Evolutionary conservation across 148 eudicot species (phyloP).

Genomic region (Cornus florida): DNA sequence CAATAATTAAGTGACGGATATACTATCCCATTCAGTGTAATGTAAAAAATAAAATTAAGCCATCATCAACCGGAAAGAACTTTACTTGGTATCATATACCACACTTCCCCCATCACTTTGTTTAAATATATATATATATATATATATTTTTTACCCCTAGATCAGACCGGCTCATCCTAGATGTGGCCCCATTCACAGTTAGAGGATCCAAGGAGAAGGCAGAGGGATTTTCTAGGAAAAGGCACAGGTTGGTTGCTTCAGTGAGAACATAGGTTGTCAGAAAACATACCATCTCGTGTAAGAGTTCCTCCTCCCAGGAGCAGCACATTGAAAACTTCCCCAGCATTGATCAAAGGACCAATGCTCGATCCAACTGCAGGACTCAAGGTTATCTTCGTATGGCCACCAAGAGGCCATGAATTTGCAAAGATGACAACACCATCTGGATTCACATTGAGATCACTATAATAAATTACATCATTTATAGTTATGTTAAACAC

Average conservation of each 20-base stretch:
- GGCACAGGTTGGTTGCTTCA: not conserved
- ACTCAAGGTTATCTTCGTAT: slow-evolving; percentile 56
- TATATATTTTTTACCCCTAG: no score
- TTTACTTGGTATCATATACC: not conserved
- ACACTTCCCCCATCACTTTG: not conserved
- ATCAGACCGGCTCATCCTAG: not conserved
- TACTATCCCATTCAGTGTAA: not conserved
- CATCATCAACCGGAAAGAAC: not conserved
- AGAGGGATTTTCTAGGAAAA: not conserved
- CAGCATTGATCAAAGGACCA: slow-evolving; percentile 84
- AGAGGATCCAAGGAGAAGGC: slow-evolving; percentile 8
- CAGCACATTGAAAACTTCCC: slow-evolving; percentile 66
- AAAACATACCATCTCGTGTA: slow-evolving; percentile 65
- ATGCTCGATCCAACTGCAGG: slow-evolving; percentile 59
- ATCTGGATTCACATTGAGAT: slow-evolving; percentile 55
- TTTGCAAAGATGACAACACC: slow-evolving; percentile 76
- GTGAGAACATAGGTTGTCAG: not conserved
- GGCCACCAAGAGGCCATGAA: slow-evolving; percentile 82
- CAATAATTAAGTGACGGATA: not conserved
- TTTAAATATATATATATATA: not conserved
- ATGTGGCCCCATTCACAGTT: not conserved
- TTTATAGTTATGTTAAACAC: slow-evolving; percentile 63
- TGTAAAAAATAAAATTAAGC: not conserved
- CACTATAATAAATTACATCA: slow-evolving; percentile 45
- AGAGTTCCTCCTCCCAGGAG: slow-evolving; percentile 63